Evolutionary conservation across 129 eudicot genomes (phyloP), one percentile per base, ranked within the genome.

Genomic region (Logfia minima): DNA sequence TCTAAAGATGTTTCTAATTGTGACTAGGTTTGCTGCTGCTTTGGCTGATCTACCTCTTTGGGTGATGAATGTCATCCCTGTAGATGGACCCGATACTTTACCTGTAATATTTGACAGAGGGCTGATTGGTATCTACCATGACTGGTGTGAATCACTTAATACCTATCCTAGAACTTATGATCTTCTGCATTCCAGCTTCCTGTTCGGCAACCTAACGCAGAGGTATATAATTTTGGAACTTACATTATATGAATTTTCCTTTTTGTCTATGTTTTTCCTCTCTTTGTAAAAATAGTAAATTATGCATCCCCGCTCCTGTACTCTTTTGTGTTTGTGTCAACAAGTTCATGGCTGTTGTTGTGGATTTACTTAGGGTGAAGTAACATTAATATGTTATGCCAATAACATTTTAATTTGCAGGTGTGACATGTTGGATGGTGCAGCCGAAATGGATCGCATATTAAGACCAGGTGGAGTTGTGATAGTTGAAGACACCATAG

Each of bases 21-120:
- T 78, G 43, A 21, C 64, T 83, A 93, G 97, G 70, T 93, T 93
- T 70, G 97, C 97, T 82, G 96, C 96, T 74, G 96, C 97, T 32
- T 92, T 91, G 66, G 75, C 80, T 19, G 82, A 82, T 80, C 80
- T 39, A 82, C 97, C 97, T 18, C 23, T 95, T 24, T 95, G 99
- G 99, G 99, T 91, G 80, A 91, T 95, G 96, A 95, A 95, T 62
- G 89, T 91, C 21, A 84, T 95, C 24, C 99, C 99, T n/a, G 77
- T 89, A 70, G 82, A 86, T 32, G 96, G 81, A 19, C 89, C 88
- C 4, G 97, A 95, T 71, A 91, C 97, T 39, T 82, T 95, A 70
- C 75, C 92, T 41, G 77, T 83, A 22, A 91, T 91, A 74, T 95
- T 81, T 16, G 99, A 91, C 45, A 85, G 99, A 85, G 99, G 99